Percentiles rank a stretch among this genome's conserved stretches.
phyloP scores from a whole-genome alignment of 805 yeast genomes.

The Wickerhamiella sorbophila region DNA sequence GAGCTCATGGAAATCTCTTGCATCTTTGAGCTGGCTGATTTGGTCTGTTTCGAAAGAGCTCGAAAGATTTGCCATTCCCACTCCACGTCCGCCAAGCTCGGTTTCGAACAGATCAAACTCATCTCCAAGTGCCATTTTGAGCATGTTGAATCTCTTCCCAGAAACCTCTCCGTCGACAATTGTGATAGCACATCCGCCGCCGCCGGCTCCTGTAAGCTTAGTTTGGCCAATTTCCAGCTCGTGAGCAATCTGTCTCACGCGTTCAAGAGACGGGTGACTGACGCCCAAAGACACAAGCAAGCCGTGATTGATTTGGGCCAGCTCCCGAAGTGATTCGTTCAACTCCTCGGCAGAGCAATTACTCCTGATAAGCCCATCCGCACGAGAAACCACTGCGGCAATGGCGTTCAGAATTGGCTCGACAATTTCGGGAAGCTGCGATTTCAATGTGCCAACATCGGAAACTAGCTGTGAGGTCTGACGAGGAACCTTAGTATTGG shows the following conservation, averaged over 20 bases:
- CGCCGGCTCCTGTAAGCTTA: slow-evolving; percentile 96
- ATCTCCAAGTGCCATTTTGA: slow-evolving; percentile 26
- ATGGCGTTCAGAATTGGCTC: slow-evolving; percentile 58
- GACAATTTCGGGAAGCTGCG: slow-evolving; percentile 40
- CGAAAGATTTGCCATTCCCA: slow-evolving; percentile 30
- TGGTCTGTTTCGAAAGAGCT: neutral
- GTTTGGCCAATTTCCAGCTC: slow-evolving; percentile 62
- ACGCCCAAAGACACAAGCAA: slow-evolving; percentile 75
- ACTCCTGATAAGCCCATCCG: slow-evolving; percentile 48
- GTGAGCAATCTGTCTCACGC: slow-evolving; percentile 53
- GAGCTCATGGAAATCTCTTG: neutral
- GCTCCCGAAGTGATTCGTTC: slow-evolving; percentile 23
- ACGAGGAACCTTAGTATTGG: slow-evolving; percentile 79
- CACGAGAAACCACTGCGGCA: slow-evolving; percentile 58
- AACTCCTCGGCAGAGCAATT: slow-evolving; percentile 29
- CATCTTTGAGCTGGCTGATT: neutral
- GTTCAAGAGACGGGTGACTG: slow-evolving; percentile 81
- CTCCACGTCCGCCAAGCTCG: slow-evolving; percentile 81
- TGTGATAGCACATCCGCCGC: slow-evolving; percentile 97
- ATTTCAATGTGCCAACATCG: slow-evolving; percentile 45
- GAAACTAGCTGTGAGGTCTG: slow-evolving; percentile 75
- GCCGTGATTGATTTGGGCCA: slow-evolving; percentile 78
- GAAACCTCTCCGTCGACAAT: slow-evolving; percentile 36
- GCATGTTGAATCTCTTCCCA: slow-evolving; percentile 24
- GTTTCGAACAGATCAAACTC: slow-evolving; percentile 71